These are phyloP conservation scores for Uronychia binucleata DNA, from an alignment of 73 alveolate species.

Conservation along the genomic window DNA sequence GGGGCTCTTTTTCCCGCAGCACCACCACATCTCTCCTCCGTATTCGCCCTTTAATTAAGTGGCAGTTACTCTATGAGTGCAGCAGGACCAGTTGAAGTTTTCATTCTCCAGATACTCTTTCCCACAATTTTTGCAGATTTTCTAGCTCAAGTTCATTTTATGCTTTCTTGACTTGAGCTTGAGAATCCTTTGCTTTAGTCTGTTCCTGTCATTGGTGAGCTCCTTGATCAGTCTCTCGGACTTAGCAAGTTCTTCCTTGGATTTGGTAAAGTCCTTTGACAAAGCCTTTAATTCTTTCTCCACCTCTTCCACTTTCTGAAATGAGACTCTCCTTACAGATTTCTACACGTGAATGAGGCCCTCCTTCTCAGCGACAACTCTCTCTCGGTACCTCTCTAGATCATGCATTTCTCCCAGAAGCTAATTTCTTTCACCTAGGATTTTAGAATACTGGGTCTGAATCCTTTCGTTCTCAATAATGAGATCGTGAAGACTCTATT, in stretches of 20 bases:
- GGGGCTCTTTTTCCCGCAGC: conserved; percentile 60
- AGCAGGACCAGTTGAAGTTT: conserved; percentile 70
- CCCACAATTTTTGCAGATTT: conserved; percentile 59
- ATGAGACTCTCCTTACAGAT: not conserved
- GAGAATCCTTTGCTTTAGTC: conserved; percentile 21
- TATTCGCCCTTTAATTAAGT: conserved; percentile 22
- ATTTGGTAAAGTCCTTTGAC: not conserved
- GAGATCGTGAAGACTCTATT: not conserved
- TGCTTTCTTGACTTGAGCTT: conserved; percentile 19
- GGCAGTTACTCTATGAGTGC: conserved; percentile 51
- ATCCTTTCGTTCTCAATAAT: not conserved
- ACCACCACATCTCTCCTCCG: conserved; percentile 74
- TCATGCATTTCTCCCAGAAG: not conserved
- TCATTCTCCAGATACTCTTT: conserved; percentile 44
- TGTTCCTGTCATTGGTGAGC: conserved; percentile 9
- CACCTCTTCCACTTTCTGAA: not conserved
- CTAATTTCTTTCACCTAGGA: not conserved
- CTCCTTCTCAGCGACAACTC: not conserved
- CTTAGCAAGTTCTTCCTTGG: conserved; percentile 3
- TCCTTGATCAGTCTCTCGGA: not conserved
- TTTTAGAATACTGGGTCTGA: not conserved
- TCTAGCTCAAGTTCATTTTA: conserved; percentile 15
- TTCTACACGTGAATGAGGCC: not conserved
- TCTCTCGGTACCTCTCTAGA: not conserved
- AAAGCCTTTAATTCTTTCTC: not conserved